Evolutionary conservation across 768 basidiomycete genomes (phyloP).

Genomic region (Krasilnikovozyma curviuscula): DNA sequence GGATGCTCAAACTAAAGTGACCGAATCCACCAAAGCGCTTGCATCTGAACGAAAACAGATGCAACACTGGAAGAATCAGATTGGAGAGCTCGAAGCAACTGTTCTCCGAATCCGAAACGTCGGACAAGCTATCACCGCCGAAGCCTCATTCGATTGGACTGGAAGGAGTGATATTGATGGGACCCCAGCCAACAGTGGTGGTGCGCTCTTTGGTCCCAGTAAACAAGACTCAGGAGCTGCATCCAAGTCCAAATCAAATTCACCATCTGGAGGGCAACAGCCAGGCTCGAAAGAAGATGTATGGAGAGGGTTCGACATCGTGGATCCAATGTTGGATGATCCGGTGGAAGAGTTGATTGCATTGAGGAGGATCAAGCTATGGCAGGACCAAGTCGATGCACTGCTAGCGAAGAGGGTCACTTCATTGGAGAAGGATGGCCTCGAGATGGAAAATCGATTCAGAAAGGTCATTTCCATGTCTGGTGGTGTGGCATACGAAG

Average conservation of each 20-base stretch:
- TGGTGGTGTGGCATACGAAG: slow-evolving; percentile 65
- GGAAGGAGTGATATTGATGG: slow-evolving; percentile 42
- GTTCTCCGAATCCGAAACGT: slow-evolving; percentile 67
- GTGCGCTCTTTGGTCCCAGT: slow-evolving; percentile 47
- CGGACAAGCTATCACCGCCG: slow-evolving; percentile 53
- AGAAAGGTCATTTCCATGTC: slow-evolving; percentile 78
- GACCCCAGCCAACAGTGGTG: slow-evolving; percentile 26
- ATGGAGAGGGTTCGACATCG: slow-evolving; percentile 41
- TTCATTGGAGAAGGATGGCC: slow-evolving; percentile 54
- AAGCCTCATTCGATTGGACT: slow-evolving; percentile 74
- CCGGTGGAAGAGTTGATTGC: slow-evolving; percentile 39
- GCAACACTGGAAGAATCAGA: slow-evolving; percentile 48
- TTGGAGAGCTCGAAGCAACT: slow-evolving; percentile 60
- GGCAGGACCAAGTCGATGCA: slow-evolving; percentile 63
- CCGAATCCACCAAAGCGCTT: slow-evolving; percentile 72
- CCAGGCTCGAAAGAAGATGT: slow-evolving; percentile 42
- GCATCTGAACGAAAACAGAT: slow-evolving; percentile 78
- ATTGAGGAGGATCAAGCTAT: slow-evolving; percentile 55
- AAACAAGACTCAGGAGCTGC: slow-evolving; percentile 48
- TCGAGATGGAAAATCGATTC: slow-evolving; percentile 78
- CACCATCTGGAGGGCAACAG: no score
- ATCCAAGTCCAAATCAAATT: no score
- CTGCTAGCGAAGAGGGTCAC: slow-evolving; percentile 51
- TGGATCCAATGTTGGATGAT: background rate
- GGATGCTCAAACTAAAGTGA: slow-evolving; percentile 65